A percentile compares a stretch with the other conserved stretches of the same genome.
Conservation (phyloP, 352 stramenopile genomes). For the Phytophthora rubi region DNA sequence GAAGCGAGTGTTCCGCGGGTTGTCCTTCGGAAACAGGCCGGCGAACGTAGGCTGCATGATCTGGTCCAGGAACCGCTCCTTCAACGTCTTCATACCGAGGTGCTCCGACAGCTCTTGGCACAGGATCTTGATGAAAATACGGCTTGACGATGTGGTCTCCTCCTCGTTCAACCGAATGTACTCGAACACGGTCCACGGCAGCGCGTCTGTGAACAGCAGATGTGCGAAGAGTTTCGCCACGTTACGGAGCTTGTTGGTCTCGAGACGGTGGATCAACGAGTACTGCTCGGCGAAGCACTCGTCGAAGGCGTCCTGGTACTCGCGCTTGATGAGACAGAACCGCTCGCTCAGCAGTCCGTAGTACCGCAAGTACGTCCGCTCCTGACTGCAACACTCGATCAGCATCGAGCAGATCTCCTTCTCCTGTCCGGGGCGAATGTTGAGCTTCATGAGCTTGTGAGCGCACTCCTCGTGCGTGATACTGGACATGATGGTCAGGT, state of each 20-base stretch:
- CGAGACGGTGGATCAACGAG: conserved; percentile 96
- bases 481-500: conserved; percentile 99
- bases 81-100: conserved; percentile 96
- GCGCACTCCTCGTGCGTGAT: conserved; percentile 99
- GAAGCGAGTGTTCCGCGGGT: conserved; percentile 98
- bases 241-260: conserved; percentile 99
- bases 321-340: conserved; percentile 96
- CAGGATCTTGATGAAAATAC: conserved; percentile 99
- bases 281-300: conserved; percentile 95
- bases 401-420: conserved; percentile 99
- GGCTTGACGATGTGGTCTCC: conserved; percentile 98
- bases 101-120: conserved; percentile 98
- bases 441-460: conserved; percentile 98
- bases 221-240: conserved; percentile 99
- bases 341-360: conserved; percentile 97
- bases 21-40: conserved; percentile 97
- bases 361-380: conserved; percentile 97
- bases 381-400: conserved; percentile 99
- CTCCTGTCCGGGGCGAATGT: conserved; percentile 96
- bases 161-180: conserved; percentile 98
- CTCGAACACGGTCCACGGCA: conserved; percentile 98
- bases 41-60: conserved; percentile 93
- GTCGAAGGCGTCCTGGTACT: conserved; percentile 97
- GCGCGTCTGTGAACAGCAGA: conserved; percentile 96
- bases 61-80: conserved; percentile 93